These are phyloP conservation scores for Corymbia calophylla DNA, from an alignment of 441 rosid species.

Conservation along the genomic window DNA sequence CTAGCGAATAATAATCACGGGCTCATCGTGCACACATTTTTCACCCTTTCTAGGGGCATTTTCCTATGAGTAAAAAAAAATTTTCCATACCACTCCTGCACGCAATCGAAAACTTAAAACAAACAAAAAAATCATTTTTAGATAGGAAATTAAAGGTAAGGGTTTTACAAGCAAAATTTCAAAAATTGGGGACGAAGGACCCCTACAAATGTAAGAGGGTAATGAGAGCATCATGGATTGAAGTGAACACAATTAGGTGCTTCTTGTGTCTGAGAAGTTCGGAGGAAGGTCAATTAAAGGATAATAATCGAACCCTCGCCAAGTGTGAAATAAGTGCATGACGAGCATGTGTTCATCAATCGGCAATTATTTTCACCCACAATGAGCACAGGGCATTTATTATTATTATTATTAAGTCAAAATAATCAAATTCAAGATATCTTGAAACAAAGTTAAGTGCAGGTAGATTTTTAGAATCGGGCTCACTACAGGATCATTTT, in stretches of 20 bases:
- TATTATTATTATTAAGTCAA: not conserved
- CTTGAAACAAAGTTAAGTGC: not conserved
- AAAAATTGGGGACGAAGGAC: not conserved
- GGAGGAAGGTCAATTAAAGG: not conserved
- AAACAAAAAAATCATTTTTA: not conserved
- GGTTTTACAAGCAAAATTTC: too few relatives aligned
- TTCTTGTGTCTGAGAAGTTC: too few relatives aligned
- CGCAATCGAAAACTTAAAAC: not conserved
- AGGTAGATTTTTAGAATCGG: not conserved
- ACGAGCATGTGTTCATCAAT: not conserved
- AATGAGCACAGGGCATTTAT: not conserved
- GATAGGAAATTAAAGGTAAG: rapidly evolving
- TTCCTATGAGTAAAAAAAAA: not conserved
- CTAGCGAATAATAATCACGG: not conserved
- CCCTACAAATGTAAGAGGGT: too few relatives aligned
- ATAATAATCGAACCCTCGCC: too few relatives aligned
- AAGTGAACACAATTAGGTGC: too few relatives aligned
- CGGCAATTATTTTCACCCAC: not conserved
- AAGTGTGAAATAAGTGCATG: not conserved
- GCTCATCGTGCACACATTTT: not conserved
- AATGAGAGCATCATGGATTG: too few relatives aligned
- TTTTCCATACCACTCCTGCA: not conserved
- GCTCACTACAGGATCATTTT: not conserved
- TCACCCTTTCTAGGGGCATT: not conserved
- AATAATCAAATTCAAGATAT: not conserved